Base-by-base conservation (phyloP, 2,329 filamentous ascomycete genomes). In the Colletotrichum tamarilloi region DNA sequence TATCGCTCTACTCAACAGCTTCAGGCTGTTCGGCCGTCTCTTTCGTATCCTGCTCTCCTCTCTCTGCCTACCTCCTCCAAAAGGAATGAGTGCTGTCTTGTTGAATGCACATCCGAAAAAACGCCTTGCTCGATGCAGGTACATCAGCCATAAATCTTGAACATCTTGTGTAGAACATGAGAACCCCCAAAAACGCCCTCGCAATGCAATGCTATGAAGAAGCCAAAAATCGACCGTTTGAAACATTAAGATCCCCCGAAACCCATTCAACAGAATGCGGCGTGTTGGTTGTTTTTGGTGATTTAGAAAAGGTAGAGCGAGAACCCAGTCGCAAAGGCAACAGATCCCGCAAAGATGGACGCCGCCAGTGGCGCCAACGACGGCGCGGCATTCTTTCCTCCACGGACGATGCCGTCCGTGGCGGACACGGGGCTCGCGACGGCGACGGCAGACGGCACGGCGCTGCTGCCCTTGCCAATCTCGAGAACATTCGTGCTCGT, bases 361-460 rank as follows among this genome's bases (percentile, higher is more conserved):
- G 70, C 73, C 26, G 66, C 62, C 30, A 64, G 4, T 7, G 75
- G 70, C 0, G 70, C 53, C 46, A 76, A 46, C 7, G 69, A 49
- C 7, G 73, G 24, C 3, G 66, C 75, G 6, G 67, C 67, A 67
- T 57, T 74, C 16, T 62, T 26, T 9, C 62, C 56, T 24, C 73
- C 73, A 1, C 73, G 63, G 24, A 65, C 59, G 57, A 88, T 72
- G 1, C 85, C 86, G n/a, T 80, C 82, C 4, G 85, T 87, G 0
- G 90, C 89, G 3, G 82, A 77, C 1, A 88, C 87, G 0, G 89
- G 81, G 59, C 87, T 86, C 3, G 80, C 74, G 1, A 90, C 89
- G 14, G 79, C 79, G 0, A 85, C 87, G 3, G 90, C 89, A n/a
- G 84, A 85, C 12, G 91, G 91, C 4, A 92, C 86, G 0, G 85